Evolutionary conservation across 176 grass and related monocot species (phyloP), one percentile per base, ranked within the genome.

Genomic region (sorghum (Sorghum bicolor)): DNA sequence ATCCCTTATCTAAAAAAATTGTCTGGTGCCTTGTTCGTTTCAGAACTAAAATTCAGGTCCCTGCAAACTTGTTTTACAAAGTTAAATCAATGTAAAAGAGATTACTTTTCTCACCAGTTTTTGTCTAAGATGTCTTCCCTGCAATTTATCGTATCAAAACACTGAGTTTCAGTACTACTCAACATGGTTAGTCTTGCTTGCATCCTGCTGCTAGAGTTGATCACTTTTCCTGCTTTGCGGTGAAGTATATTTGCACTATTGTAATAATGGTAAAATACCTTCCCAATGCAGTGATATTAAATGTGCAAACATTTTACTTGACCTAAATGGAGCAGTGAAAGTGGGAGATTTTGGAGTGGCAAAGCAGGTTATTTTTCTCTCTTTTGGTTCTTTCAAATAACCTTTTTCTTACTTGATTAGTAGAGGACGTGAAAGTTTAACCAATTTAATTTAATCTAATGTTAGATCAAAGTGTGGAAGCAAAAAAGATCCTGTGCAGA

Each of bases 281-380:
- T 64, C 9, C 38, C 26, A 43, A 76, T 26, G 30, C 83, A 91
- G 89, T 5, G 92, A 91, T 70, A 91, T 94, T 67, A 94, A 94
- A 63, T 94, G 89, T 84, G 89, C 89, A 67, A 94, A 94, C 76
- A 89, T 94, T 64, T 89, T 94, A 81, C 86, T 94, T 70, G 76
- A 91, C 77, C 29, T 58, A 74, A 89, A 77, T 73, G 92, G 86
- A 84, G 69, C 83, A 64, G 83, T 87, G 53, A 91, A 94, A 43
- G 83, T 91, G 43, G 84, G 89, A 44, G 86, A 91, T 86, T 94
- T 94, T 89, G 92, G 89, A 68, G 75, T 94, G 28, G 76, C 89
- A 79, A 91, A 94, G 45, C 83, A 88, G 92, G 80, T 89, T 45
- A 8, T n/a, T n/a, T n/a, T n/a, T 8, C 19, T 44, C 25, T 57